Evolutionary conservation across 139 green algal species (phyloP), one percentile per base, ranked within the genome.

Genomic region (Diplosphaera chodatii): DNA sequence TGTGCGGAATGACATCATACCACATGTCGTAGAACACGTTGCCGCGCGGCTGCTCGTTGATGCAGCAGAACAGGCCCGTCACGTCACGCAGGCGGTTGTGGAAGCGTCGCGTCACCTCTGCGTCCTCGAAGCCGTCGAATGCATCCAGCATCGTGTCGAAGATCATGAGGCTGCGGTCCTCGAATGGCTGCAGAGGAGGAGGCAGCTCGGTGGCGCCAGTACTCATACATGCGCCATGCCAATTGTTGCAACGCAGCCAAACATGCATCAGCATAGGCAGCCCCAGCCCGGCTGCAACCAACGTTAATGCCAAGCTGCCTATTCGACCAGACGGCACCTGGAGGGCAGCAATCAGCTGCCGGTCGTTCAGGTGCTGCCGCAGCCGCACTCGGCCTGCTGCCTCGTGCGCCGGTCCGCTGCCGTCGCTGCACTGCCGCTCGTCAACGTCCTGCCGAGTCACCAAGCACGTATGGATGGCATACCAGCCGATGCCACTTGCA

Each of bases 61-160:
- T 73, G 77, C 90, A 95, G 86, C 90, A 94, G 88, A 89, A 95
- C 21, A 94, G 82, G 70, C 71, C 80, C 21, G 67, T 77, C 68
- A 86, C 84, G 16, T 77, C 34, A 32, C 75, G 79, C 64, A 90
- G 80, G 23, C 86, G 81, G 20, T 72, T 64, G 2, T 41, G 31
- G 67, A 95, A 93, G 67, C 78, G 80, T 30, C 29, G 62, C 1
- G n/a, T 33, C 32, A 74, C 63, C 31, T 62, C 64, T 10, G 37
- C 1, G 20, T 83, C 41, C 0, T 30, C 75, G 62, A 88, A 89
- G 59, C 83, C 76, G 18, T 67, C 68, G 64, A 92, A 88, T 0
- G 79, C 77, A 30, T 72, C 70, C 5, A 70, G 40, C 72, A 92
- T 90, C 63, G 25, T 69, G 33, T 68, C 33, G 28, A 75, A 75